Evolutionary conservation across 129 eudicot genomes (phyloP).

Genomic region (Pseudognaphalium luteoalbum): DNA sequence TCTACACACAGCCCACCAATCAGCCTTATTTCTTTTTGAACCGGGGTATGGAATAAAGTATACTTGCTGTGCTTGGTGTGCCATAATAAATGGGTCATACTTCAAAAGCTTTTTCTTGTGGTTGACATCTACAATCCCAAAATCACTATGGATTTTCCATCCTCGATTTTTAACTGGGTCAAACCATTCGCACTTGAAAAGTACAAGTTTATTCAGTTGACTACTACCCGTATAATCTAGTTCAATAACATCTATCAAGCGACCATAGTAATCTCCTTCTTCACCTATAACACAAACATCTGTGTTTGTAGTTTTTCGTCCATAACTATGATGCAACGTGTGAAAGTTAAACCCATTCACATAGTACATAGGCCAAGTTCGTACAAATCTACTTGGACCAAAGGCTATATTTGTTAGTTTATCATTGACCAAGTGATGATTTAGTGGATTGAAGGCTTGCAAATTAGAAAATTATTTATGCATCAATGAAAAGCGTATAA

Average conservation of each 20-base stretch:
- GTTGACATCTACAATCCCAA: constrained; percentile 7
- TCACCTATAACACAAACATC: constrained; percentile 3
- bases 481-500: neutral
- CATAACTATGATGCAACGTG: neutral
- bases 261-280: no score
- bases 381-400: constrained; percentile 4
- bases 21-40: neutral
- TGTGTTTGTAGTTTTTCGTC: neutral
- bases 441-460: neutral
- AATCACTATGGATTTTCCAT: constrained; percentile 8
- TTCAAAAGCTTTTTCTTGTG: no score
- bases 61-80: no score
- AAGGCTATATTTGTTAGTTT: neutral
- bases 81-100: no score
- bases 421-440: constrained; percentile 1
- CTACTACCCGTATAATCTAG: no score
- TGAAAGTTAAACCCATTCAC: constrained; percentile 11
- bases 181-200: constrained; percentile 16
- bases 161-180: constrained; percentile 9
- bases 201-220: neutral
- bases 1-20: constrained; percentile 9
- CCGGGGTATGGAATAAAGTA: neutral
- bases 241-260: no score
- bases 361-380: neutral
- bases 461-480: neutral